These are phyloP conservation scores for Phlegmacium glaucopus DNA, from an alignment of 768 basidiomycete species.

Conservation along the genomic window DNA sequence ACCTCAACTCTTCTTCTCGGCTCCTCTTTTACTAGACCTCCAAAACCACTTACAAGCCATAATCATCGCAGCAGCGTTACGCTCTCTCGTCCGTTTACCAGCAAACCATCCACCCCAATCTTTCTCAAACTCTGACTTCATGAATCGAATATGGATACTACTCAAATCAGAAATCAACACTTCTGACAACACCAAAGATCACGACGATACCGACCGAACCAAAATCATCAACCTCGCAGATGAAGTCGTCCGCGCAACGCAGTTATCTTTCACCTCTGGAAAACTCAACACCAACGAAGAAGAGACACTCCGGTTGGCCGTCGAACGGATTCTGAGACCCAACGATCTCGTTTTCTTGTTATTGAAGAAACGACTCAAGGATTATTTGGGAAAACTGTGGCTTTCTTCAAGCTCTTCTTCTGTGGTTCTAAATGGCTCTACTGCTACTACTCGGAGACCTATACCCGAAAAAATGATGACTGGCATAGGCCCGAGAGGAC, in stretches of 20 bases:
- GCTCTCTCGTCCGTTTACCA: constrained; percentile 49
- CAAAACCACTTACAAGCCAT: constrained; percentile 75
- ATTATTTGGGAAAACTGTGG: constrained; percentile 30
- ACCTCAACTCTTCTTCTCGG: constrained; percentile 61
- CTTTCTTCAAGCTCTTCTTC: constrained; percentile 3
- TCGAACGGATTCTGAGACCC: constrained; percentile 58
- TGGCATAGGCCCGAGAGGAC: constrained; percentile 22
- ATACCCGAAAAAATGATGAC: constrained; percentile 34
- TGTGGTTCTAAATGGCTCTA: neutral
- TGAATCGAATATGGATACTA: constrained; percentile 62
- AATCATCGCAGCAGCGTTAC: constrained; percentile 58
- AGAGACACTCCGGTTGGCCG: constrained; percentile 49
- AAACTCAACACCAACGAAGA: constrained; percentile 38
- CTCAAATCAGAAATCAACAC: constrained; percentile 49
- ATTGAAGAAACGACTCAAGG: constrained; percentile 55
- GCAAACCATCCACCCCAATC: constrained; percentile 3
- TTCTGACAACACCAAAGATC: constrained; percentile 29
- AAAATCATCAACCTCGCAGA: constrained; percentile 70
- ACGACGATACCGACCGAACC: constrained; percentile 29
- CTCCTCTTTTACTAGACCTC: constrained; percentile 48
- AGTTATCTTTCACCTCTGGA: constrained; percentile 12
- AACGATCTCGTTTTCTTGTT: constrained; percentile 66
- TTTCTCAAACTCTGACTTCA: constrained; percentile 36
- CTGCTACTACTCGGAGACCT: neutral
- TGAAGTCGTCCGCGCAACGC: constrained; percentile 60